A percentile compares a stretch with the other conserved stretches of the same genome.
Conservation (phyloP, 2,329 filamentous ascomycete species). For the Fusarium heterosporum region DNA sequence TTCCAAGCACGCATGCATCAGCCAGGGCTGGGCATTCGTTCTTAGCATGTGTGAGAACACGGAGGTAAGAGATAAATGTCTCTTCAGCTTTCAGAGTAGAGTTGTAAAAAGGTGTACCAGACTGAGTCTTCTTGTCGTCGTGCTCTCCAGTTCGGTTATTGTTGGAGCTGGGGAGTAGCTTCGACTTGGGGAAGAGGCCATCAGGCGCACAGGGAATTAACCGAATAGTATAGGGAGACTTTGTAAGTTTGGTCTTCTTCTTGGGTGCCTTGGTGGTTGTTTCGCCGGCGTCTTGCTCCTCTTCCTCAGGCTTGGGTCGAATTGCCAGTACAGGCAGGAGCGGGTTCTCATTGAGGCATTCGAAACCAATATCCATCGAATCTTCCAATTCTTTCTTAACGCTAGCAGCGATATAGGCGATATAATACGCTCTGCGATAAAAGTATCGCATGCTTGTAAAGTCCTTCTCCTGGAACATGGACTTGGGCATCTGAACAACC, state of each 20-base stretch:
- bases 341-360: constrained; percentile 76
- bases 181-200: constrained; percentile 75
- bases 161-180: constrained; percentile 76
- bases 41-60: constrained; percentile 76
- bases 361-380: constrained; percentile 70
- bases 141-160: constrained; percentile 71
- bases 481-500: constrained; percentile 84
- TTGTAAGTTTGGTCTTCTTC: constrained; percentile 43
- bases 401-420: constrained; percentile 81
- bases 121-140: constrained; percentile 56
- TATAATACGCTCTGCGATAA: constrained; percentile 91
- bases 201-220: constrained; percentile 81
- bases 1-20: constrained; percentile 87
- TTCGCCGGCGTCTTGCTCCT: constrained; percentile 28
- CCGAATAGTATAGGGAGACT: constrained; percentile 70
- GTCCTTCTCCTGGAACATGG: constrained; percentile 92
- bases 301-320: constrained; percentile 50
- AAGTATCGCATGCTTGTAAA: constrained; percentile 94
- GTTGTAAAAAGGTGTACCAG: constrained; percentile 87
- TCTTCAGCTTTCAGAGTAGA: constrained; percentile 83
- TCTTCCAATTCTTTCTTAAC: constrained; percentile 69
- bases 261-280: constrained; percentile 37
- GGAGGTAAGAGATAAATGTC: constrained; percentile 78
- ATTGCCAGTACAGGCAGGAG: constrained; percentile 76
- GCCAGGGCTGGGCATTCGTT: constrained; percentile 78